Evolutionary conservation across 768 basidiomycete species (phyloP), one percentile per base, ranked within the genome.

Genomic region (Amanita polypyramis): DNA sequence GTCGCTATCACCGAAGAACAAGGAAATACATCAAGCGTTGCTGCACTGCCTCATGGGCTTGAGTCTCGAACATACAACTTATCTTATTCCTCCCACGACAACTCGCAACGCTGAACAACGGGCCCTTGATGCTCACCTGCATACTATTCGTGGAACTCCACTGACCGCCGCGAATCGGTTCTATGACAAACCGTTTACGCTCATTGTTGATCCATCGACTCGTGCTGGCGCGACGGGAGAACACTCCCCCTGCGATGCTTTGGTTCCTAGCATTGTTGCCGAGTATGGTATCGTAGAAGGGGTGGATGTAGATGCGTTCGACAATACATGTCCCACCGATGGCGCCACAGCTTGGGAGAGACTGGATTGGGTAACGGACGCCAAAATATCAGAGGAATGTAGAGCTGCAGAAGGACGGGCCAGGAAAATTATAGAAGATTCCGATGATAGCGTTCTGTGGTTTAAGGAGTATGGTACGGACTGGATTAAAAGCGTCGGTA

Each of bases 171-270:
- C 75, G 36, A 96, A 96, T 56, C 72, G 95, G 29, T 96, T 90
- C 76, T 88, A 81, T 61, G 94, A 98, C 68, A 98, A 96, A 64
- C 73, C 83, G 2, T 75, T 85, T 33, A 82, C 82, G 3, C 66
- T 96, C 46, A 75, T 89, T 41, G 81, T 97, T 32, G 94, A 98
- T 60, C 77, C 82, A 1, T 86, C 84, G 46, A 82, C 83, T 2
- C 80, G 88, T 32, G 87, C 89, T 5, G 88, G 91, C 33, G 85
- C 86, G 35, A 78, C 80, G 57, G 94, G 94, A 4, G 94, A 97
- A 65, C 93, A 95, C 61, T 86, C 89, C 0, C 83, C 88, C 0
- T 83, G 83, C 50, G 94, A 96, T 53, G 95, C 93, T 1, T 70
- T 97, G 11, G 80, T 94, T 2, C 93, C 93, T 0, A 88, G 86